phyloP scores from a whole-genome alignment of 148 eudicot species.

The Chenopodium formosanum region DNA sequence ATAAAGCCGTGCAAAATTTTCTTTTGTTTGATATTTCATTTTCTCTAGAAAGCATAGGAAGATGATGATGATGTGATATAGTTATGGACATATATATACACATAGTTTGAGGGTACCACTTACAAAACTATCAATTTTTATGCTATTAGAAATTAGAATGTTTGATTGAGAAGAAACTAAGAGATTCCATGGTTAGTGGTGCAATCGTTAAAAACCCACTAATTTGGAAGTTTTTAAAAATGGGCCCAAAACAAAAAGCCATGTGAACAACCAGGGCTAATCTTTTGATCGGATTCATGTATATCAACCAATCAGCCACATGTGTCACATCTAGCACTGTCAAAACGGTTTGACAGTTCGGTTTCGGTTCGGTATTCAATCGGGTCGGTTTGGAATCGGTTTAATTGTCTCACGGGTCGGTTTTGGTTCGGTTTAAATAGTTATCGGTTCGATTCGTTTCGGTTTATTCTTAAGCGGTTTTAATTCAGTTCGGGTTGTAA shows the following conservation, averaged over 20 bases:
- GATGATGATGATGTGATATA: not conserved
- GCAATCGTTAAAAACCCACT: conserved; percentile 21
- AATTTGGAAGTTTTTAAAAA: not conserved
- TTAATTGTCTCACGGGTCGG: too few species aligned
- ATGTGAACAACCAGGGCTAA: not conserved
- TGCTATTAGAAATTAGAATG: not conserved
- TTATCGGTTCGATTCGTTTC: too few species aligned
- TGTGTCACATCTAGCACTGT: conserved; percentile 16
- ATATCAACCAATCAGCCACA: not conserved
- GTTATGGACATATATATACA: not conserved
- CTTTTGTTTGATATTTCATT: not conserved
- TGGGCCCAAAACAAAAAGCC: conserved; percentile 3
- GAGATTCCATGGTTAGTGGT: not conserved
- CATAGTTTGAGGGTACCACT: conserved; percentile 1
- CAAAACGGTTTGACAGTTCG: too few species aligned
- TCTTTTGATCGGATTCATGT: not conserved
- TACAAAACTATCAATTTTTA: not conserved
- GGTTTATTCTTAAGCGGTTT: too few species aligned
- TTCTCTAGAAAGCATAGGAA: not conserved
- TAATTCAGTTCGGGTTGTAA: too few species aligned
- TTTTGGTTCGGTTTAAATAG: too few species aligned
- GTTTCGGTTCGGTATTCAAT: too few species aligned
- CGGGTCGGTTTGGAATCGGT: too few species aligned
- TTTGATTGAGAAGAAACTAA: conserved; percentile 21
- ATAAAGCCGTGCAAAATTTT: not conserved